phyloP scores from a whole-genome alignment of 441 rosid genomes.

The Pelargonium australe region DNA sequence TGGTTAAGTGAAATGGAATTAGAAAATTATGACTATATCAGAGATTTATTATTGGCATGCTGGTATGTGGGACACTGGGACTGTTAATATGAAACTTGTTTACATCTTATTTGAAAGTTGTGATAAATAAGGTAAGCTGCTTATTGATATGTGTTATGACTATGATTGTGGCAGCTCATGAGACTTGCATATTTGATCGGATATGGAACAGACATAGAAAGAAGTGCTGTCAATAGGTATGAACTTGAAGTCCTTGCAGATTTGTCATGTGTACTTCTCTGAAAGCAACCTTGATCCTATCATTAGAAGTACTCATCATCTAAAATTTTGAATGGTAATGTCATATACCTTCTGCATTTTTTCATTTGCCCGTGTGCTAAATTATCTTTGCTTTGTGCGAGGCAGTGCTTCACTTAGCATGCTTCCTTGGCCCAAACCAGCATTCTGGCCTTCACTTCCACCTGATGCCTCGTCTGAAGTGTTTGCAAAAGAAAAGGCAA shows the following conservation, averaged over 20 bases:
- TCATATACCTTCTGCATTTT: slow-evolving; percentile 7
- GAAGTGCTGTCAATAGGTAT: slow-evolving; percentile 94
- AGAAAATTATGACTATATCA: background rate
- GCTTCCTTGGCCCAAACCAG: slow-evolving; percentile 98
- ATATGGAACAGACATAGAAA: slow-evolving; percentile 81
- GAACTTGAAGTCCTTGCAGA: slow-evolving; percentile 12
- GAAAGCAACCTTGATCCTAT: slow-evolving; percentile 17
- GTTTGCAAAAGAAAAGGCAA: slow-evolving; percentile 93
- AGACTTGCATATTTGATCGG: slow-evolving; percentile 95
- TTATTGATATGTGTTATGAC: slow-evolving; percentile 19
- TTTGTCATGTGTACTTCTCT: slow-evolving; percentile 9
- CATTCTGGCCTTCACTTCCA: slow-evolving; percentile 94
- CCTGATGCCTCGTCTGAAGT: slow-evolving; percentile 74
- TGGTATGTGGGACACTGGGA: background rate
- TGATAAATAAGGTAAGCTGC: slow-evolving; percentile 2
- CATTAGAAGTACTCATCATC: background rate
- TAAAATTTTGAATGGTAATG: background rate
- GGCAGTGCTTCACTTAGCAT: slow-evolving; percentile 94
- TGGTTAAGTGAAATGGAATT: slow-evolving; percentile 10
- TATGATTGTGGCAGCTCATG: slow-evolving; percentile 71
- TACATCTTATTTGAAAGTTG: background rate
- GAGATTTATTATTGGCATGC: slow-evolving; percentile 16
- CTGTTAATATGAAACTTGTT: background rate
- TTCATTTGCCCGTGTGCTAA: slow-evolving; percentile 13
- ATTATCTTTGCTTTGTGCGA: slow-evolving; percentile 22